Evolutionary conservation across 495 filamentous ascomycete genomes (phyloP).

Genomic region (Penicillium coffeae): DNA sequence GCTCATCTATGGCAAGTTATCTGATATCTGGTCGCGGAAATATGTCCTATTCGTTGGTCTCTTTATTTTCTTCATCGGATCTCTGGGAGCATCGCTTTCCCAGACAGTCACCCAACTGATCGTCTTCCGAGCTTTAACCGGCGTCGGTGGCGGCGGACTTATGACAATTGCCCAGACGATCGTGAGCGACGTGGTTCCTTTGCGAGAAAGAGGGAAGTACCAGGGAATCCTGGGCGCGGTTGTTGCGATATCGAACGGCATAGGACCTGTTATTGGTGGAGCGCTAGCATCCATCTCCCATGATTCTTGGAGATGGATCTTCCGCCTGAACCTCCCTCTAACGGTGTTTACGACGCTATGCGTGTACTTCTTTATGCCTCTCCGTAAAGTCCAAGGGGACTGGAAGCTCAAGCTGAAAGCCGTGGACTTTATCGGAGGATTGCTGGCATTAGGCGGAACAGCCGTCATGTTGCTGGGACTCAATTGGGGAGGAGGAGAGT

Average conservation of each 20-base stretch:
- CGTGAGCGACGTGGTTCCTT: conserved; percentile 52
- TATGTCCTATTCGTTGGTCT: conserved; percentile 47
- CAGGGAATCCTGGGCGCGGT: conserved; percentile 55
- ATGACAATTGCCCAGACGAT: conserved; percentile 54
- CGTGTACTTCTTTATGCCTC: conserved; percentile 51
- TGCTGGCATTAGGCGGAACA: conserved; percentile 38
- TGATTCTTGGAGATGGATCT: conserved; percentile 54
- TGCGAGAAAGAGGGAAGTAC: conserved; percentile 55
- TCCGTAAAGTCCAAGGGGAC: conserved; percentile 45
- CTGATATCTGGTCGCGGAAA: conserved; percentile 57
- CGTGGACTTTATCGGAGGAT: conserved; percentile 44
- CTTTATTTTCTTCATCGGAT: conserved; percentile 52
- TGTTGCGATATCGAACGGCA: conserved; percentile 51
- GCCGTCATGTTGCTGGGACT: conserved; percentile 46
- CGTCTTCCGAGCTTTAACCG: conserved; percentile 51
- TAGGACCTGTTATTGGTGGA: conserved; percentile 54
- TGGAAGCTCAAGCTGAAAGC: conserved; percentile 48
- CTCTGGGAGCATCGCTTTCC: conserved; percentile 49
- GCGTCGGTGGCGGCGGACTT: conserved; percentile 54
- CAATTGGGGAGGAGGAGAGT: conserved; percentile 50
- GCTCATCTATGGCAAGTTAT: conserved; percentile 51
- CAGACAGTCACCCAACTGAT: conserved; percentile 51
- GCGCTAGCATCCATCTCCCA: conserved; percentile 38
- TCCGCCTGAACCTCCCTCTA: conserved; percentile 49
- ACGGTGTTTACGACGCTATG: conserved; percentile 42